Base-by-base conservation (phyloP, 106 monocot genomes). In the Acanthochlamys bracteata region DNA sequence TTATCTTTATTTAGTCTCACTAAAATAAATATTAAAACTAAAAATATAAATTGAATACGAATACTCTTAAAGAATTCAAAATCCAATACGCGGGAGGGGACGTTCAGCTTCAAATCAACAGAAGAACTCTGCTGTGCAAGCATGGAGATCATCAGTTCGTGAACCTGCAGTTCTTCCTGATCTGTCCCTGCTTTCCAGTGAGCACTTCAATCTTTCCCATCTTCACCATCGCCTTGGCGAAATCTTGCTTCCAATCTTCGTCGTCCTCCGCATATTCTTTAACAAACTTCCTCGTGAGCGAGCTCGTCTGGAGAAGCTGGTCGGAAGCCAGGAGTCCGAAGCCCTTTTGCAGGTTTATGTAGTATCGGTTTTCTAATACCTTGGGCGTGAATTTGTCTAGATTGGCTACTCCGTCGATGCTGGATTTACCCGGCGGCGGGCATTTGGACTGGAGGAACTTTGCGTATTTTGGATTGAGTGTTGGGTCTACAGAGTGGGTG, bases 121-220 rank as follows among this genome's bases (percentile, higher is more conserved):
- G 43, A 43, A 43, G 43, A 7, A 43, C 43, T 43, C 43, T 8
- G 13, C 7, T 8, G 10, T 8, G 13, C 10, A 43, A 8, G 10
- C 7, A 43, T 8, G 10, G 43, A 21, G 16, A 55, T 55, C 55
- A 9, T 55, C 2, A 67, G 21, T 75, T 75, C 14, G 56, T 46
- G 20, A 46, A 15, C 63, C 68, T 17, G 57, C 75, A 75, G 7
- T 16, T 53, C 55, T 55, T 56, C 63, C 75, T 69, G 69, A 75
- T 49, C 55, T 75, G 69, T 0, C 75, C 75, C 10, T 63, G 43
- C 15, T 11, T 14, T 26, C 75, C 77, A 7, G 66, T 66, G 66
- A 77, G 71, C 39, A 73, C 73, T 7, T 60, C 66, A n/a, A 73
- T 52, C 43, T 42, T 13, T 11, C 71, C 71, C 77, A 77, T 71